Evolutionary conservation across 1,284 basidiomycete species (phyloP).

Genomic region (Cutaneotrichosporon sp.): DNA sequence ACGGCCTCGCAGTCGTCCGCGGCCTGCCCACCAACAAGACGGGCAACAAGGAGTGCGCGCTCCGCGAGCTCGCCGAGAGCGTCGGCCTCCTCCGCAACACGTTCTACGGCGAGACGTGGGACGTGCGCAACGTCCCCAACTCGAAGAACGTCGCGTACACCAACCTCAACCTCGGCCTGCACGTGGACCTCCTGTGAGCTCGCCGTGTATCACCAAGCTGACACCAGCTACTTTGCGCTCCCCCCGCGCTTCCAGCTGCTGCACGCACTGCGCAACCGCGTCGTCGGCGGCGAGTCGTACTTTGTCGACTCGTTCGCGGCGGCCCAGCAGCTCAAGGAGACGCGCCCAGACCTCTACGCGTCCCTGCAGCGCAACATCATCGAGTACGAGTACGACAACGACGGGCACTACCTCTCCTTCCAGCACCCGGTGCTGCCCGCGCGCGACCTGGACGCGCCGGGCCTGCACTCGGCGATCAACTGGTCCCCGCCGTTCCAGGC

Average conservation of each 20-base stretch:
- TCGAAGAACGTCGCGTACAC: constrained; percentile 95
- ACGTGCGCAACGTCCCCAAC: constrained; percentile 71
- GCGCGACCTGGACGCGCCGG: constrained; percentile 4
- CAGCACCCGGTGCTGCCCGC: constrained; percentile 75
- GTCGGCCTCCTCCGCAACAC: constrained; percentile 81
- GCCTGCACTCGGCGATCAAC: constrained; percentile 63
- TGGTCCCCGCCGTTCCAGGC: constrained; percentile 97
- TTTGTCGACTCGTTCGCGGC: constrained; percentile 83
- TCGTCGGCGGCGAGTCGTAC: constrained; percentile 80
- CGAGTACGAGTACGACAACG: constrained; percentile 88
- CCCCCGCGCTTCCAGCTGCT: constrained; percentile 87
- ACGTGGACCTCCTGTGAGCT: constrained; percentile 89
- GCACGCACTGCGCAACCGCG: constrained; percentile 79
- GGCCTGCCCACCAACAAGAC: constrained; percentile 63
- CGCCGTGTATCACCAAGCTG: background rate
- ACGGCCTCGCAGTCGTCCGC: constrained; percentile 59
- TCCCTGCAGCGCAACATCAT: constrained; percentile 64
- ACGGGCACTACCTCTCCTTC: constrained; percentile 77
- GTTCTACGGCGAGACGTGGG: constrained; percentile 90
- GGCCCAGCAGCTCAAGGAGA: constrained; percentile 54
- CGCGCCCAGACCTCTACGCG: constrained; percentile 55
- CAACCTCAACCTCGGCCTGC: constrained; percentile 81
- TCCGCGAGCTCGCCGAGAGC: constrained; percentile 63
- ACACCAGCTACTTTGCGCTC: constrained; percentile 74
- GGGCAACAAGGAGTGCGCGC: constrained; percentile 64